phyloP scores from a whole-genome alignment of 306 rosid genomes.

The Styphnolobium japonicum region DNA sequence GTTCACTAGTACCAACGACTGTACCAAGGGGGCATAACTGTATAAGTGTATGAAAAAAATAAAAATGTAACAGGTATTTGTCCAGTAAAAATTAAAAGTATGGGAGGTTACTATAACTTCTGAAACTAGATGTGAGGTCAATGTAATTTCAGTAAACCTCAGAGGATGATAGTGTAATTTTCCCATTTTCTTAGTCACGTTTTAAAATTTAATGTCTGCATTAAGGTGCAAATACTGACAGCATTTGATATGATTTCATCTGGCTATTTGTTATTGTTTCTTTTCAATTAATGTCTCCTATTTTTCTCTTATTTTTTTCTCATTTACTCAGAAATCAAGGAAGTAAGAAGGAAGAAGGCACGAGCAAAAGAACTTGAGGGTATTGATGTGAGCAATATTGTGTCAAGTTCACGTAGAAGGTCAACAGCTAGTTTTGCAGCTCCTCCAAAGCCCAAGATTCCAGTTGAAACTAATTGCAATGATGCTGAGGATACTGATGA shows the following conservation, averaged over 20 bases:
- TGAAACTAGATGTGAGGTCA: neutral
- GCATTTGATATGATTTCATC: neutral
- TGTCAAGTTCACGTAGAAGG: constrained; percentile 83
- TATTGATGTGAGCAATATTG: constrained; percentile 87
- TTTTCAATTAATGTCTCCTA: neutral
- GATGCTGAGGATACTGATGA: constrained; percentile 43
- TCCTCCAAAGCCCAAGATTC: constrained; percentile 75
- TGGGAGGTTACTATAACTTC: neutral
- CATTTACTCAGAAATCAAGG: constrained; percentile 74
- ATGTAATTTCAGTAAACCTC: neutral
- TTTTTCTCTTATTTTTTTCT: neutral
- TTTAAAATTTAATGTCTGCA: constrained; percentile 9
- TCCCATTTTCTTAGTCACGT: neutral
- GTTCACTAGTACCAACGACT: neutral
- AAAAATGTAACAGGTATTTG: neutral
- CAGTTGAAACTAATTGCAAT: constrained; percentile 56
- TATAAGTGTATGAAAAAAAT: neutral
- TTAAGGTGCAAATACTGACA: neutral
- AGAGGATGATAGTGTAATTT: neutral
- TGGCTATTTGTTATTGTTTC: neutral
- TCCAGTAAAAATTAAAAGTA: neutral
- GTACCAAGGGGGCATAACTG: neutral
- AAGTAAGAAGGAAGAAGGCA: constrained; percentile 72
- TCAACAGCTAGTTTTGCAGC: constrained; percentile 58
- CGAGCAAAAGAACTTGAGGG: constrained; percentile 97